Conservation (phyloP, 1,139 yeast genomes). For the Casaregolazyma suthepensis region DNA sequence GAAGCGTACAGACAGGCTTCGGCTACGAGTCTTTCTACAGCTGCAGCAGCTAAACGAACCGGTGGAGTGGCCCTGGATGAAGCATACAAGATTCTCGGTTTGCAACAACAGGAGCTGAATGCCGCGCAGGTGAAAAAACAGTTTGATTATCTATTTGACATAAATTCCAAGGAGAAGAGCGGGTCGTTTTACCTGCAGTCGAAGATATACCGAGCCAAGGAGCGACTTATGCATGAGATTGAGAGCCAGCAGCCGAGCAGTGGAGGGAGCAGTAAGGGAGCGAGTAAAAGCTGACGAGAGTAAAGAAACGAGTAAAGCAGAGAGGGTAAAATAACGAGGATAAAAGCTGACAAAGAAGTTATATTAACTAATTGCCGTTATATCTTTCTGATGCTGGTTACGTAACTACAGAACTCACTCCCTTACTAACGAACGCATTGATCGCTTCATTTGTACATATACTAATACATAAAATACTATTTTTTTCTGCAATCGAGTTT, state of each 20-base stretch:
- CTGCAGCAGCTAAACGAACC: constrained; percentile 52
- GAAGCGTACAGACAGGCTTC: constrained; percentile 98
- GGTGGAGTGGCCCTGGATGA: constrained; percentile 85
- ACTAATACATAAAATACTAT: neutral
- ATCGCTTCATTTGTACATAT: neutral
- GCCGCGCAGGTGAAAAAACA: constrained; percentile 65
- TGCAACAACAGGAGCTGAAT: constrained; percentile 49
- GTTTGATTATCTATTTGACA: constrained; percentile 77
- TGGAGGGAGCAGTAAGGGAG: neutral
- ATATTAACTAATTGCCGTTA: too few species aligned
- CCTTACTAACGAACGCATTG: too few species aligned
- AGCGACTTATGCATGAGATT: constrained; percentile 51
- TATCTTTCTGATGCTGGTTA: too few species aligned
- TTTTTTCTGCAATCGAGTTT: neutral
- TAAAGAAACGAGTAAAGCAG: too few species aligned
- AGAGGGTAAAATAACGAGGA: too few species aligned
- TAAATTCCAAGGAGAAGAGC: constrained; percentile 88
- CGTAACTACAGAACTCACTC: too few species aligned
- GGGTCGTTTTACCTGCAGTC: constrained; percentile 90
- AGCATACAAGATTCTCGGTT: constrained; percentile 82
- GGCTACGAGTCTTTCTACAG: constrained; percentile 68
- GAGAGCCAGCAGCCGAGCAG: constrained; percentile 17
- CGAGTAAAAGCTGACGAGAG: neutral
- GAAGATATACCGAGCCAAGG: constrained; percentile 83
- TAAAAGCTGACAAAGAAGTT: too few species aligned